These are phyloP conservation scores for Magnusiomyces ingens DNA, from an alignment of 1,139 yeast genomes.

Conservation along the genomic window DNA sequence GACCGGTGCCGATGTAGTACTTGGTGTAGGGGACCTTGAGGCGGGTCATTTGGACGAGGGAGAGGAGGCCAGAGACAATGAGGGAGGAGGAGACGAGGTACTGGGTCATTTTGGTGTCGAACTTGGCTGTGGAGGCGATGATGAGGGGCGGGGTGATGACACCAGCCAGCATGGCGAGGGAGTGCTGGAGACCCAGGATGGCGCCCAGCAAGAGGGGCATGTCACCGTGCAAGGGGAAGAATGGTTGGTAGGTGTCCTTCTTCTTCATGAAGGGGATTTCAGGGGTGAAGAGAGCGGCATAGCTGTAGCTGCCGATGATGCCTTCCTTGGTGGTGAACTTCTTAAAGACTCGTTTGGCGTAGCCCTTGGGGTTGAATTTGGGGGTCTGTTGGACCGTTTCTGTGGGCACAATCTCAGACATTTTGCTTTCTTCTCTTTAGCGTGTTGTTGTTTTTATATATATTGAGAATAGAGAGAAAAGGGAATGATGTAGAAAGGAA, in stretches of 20 bases:
- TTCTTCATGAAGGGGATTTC: slow-evolving; percentile 57
- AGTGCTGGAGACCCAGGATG: slow-evolving; percentile 76
- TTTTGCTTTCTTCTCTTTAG: too few species aligned
- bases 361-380: too few species aligned
- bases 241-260: slow-evolving; percentile 47
- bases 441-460: too few species aligned
- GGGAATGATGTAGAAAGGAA: too few species aligned
- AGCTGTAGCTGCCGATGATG: slow-evolving; percentile 75
- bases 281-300: slow-evolving; percentile 69
- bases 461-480: too few species aligned
- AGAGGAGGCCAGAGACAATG: slow-evolving; percentile 67
- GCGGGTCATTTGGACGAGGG: slow-evolving; percentile 72
- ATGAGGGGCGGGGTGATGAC: slow-evolving; percentile 79
- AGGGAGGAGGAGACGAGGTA: slow-evolving; percentile 74
- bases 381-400: too few species aligned
- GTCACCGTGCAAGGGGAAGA: slow-evolving; percentile 69
- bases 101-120: slow-evolving; percentile 45
- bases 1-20: slow-evolving; percentile 78
- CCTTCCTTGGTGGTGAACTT: slow-evolving; percentile 56
- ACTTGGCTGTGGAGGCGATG: slow-evolving; percentile 55
- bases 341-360: slow-evolving; percentile 11
- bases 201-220: slow-evolving; percentile 75
- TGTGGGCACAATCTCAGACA: too few species aligned
- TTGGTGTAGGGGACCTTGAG: slow-evolving; percentile 66
- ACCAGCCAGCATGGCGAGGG: slow-evolving; percentile 88